phyloP scores from a whole-genome alignment of 225 moss, liverwort and hornwort genomes.

The Antitrichia curtipendula region DNA sequence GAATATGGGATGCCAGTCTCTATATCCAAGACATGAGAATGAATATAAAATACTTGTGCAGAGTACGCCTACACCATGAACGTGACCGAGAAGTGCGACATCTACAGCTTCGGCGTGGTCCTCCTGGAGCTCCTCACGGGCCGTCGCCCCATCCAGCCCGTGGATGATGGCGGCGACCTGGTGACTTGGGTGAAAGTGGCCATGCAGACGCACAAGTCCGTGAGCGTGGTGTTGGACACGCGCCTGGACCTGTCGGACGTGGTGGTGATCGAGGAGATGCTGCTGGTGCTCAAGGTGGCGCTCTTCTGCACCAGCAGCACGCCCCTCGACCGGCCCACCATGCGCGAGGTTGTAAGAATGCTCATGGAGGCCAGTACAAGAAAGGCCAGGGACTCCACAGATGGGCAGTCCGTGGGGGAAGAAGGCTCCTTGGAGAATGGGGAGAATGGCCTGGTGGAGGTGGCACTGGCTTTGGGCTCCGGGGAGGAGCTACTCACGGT shows the following conservation, averaged over 20 bases:
- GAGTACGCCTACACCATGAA: conserved; percentile 59
- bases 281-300: conserved; percentile 45
- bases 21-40: neutral
- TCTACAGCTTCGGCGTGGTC: conserved; percentile 62
- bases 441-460: neutral
- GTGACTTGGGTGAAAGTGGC: conserved; percentile 49
- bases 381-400: conserved; percentile 26
- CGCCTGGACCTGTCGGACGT: conserved; percentile 36
- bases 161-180: conserved; percentile 38
- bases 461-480: no score
- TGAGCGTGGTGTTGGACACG: conserved; percentile 23
- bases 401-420: neutral
- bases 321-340: conserved; percentile 32
- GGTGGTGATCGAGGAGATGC: conserved; percentile 43
- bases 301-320: conserved; percentile 33
- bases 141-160: conserved; percentile 34
- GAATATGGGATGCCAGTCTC: neutral
- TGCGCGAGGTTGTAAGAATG: conserved; percentile 56
- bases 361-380: conserved; percentile 35
- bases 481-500: neutral
- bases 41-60: conserved; percentile 5
- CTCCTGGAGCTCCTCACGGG: conserved; percentile 54
- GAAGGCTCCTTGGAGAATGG: neutral
- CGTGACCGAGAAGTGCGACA: conserved; percentile 56
- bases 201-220: conserved; percentile 23